A percentile compares a stretch with the other conserved stretches of the same genome.
Evolutionary conservation across 768 basidiomycete species (phyloP).

Genomic region (Punctularia strigosozonata): DNA sequence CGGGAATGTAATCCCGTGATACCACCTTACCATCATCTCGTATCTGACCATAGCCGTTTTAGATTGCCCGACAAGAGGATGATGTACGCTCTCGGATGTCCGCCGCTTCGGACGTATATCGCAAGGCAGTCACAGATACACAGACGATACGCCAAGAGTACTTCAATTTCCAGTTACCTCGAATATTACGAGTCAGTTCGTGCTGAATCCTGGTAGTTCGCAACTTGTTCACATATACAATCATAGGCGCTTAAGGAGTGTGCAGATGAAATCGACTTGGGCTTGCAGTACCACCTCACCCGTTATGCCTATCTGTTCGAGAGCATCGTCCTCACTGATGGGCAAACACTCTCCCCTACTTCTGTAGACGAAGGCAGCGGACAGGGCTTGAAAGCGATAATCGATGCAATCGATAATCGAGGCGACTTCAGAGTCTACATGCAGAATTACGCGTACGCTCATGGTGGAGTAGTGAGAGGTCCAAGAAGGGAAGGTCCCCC

Average conservation of each 20-base stretch:
- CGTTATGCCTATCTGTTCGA: conserved; percentile 94
- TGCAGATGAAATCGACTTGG: conserved; percentile 91
- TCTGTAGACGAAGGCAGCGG: conserved; percentile 55
- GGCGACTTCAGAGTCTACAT: conserved; percentile 93
- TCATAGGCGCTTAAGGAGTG: conserved; percentile 83
- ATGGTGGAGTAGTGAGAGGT: conserved; percentile 52
- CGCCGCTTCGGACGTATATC: conserved; percentile 73
- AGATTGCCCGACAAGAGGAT: conserved; percentile 91
- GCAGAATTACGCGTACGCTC: conserved; percentile 94
- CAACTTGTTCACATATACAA: conserved; percentile 1
- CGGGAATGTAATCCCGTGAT: conserved; percentile 59
- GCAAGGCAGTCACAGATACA: conserved; percentile 83
- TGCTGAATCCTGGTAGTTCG: too few species aligned
- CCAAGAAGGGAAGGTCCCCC: conserved; percentile 80
- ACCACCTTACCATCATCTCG: conserved; percentile 11
- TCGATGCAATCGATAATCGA: conserved; percentile 89
- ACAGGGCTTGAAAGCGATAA: conserved; percentile 72
- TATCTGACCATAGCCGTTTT: conserved; percentile 3
- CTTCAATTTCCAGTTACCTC: conserved; percentile 93
- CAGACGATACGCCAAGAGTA: conserved; percentile 92
- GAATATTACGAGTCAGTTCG: conserved; percentile 72
- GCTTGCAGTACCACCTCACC: conserved; percentile 95
- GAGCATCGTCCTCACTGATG: conserved; percentile 81
- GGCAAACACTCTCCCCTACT: conserved; percentile 65
- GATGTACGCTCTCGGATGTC: conserved; percentile 85